A percentile compares a stretch with the other conserved stretches of the same genome.
Conservation (phyloP, 192 early-diverging fungal species). For the Paraglomus brasilianum region DNA sequence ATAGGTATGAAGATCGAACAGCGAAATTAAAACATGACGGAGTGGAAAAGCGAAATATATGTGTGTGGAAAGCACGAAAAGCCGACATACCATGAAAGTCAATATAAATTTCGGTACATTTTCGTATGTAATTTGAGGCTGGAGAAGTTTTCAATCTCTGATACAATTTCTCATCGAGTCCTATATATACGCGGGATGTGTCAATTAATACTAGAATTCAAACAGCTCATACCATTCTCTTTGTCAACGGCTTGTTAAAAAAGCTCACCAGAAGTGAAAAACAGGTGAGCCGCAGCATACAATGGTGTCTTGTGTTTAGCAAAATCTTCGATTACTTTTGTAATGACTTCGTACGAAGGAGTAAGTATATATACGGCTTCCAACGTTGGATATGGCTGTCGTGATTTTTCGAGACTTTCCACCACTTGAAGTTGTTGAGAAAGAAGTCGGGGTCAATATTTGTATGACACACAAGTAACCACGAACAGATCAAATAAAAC, state of each 20-base stretch:
- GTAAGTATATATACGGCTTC: conserved; percentile 65
- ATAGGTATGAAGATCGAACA: not conserved
- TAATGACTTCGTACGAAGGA: conserved; percentile 59
- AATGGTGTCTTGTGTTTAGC: conserved; percentile 46
- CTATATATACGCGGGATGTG: conserved; percentile 46
- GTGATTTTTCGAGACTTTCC: conserved; percentile 57
- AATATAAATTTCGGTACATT: conserved; percentile 73
- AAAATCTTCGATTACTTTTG: conserved; percentile 61
- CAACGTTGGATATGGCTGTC: conserved; percentile 57
- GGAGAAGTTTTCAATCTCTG: conserved; percentile 54
- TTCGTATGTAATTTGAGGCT: conserved; percentile 59
- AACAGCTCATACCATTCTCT: no score
- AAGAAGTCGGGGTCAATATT: not conserved
- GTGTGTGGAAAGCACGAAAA: not conserved
- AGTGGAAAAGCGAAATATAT: no score
- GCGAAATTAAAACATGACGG: not conserved
- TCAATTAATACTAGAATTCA: no score
- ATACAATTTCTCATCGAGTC: conserved; percentile 61
- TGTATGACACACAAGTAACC: conserved; percentile 2
- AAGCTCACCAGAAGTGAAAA: conserved; percentile 56
- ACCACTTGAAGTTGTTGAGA: conserved; percentile 49
- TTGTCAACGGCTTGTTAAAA: not conserved
- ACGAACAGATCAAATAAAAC: conserved; percentile 11
- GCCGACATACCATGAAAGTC: conserved; percentile 72
- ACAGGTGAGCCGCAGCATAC: conserved; percentile 61